Evolutionary conservation across 2,329 filamentous ascomycete genomes (phyloP), one percentile per base, ranked within the genome.

Genomic region (Epichloe sp.): DNA sequence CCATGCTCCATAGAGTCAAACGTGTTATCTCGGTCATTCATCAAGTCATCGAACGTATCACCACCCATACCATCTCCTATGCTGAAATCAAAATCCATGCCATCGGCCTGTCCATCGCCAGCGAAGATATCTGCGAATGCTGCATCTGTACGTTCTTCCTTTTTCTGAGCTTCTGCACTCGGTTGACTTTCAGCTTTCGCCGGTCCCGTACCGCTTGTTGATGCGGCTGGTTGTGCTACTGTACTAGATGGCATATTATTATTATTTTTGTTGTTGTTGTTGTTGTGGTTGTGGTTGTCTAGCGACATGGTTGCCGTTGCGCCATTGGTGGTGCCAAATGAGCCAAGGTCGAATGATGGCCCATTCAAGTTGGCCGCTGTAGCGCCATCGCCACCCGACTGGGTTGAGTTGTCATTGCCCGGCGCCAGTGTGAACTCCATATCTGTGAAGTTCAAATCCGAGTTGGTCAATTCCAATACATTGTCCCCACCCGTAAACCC

Each of bases 381-480:
- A 23, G 11, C 37, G 21, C 15, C 47, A 6, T 51, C 46, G 19
- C 43, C 37, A 21, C 21, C 51, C 15, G 59, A 53, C 44, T 63
- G 60, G 34, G 51, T 56, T 19, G 65, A 56, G 26, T 54, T 45
- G 51, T 62, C 62, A 47, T 63, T 66, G 8, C 68, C 55, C 0
- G 75, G 72, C 2, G 73, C 76, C 4, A 79, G 65, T 0, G 74
- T 71, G 55, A 80, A 80, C 37, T 75, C 70, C 74, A 79, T 79
- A 55, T 79, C 69, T 14, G 77, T 79, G 56, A 79, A 80, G 54
- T 72, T 72, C 7, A 73, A 66, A 48, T 72, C 70, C n/a, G 68
- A 61, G 45, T 65, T 62, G 17, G 58, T 47, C 46, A 58, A 49
- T 19, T 48, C 53, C 4, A 58, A 8, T 11, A 41, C 47, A 8